Evolutionary conservation across 805 yeast genomes (phyloP).

Genomic region (Starmerella etchellsii): DNA sequence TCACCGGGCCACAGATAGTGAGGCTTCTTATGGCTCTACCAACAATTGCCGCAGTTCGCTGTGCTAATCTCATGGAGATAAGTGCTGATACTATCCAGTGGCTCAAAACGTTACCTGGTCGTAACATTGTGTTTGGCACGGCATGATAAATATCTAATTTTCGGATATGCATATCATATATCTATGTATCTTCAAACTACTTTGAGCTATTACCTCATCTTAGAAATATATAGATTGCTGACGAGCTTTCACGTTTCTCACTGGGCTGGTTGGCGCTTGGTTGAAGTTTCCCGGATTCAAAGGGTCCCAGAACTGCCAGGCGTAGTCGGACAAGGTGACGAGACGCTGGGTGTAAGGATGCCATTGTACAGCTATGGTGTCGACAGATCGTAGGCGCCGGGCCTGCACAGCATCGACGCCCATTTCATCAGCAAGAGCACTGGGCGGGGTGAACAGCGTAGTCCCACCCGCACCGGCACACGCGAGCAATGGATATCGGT

Average conservation of each 20-base stretch:
- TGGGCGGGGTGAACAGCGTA: conserved; percentile 13
- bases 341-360: conserved; percentile 7
- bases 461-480: conserved; percentile 15
- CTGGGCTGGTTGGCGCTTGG: not conserved
- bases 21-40: conserved; percentile 4
- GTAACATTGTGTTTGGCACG: not conserved
- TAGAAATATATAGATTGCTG: not conserved
- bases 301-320: not conserved
- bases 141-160: no score
- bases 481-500: conserved; percentile 11
- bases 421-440: not conserved
- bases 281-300: not conserved
- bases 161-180: no score
- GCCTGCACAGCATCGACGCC: conserved; percentile 4
- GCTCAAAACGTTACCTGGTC: conserved; percentile 1
- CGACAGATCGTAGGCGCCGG: not conserved
- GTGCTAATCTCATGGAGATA: conserved; percentile 14
- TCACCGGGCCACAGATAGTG: conserved; percentile 17
- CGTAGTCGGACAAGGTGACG: not conserved
- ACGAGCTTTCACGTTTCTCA: not conserved
- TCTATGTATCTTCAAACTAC: no score
- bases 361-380: conserved; percentile 6
- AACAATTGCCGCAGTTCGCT: conserved; percentile 13
- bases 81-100: conserved; percentile 16
- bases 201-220: no score